These are phyloP conservation scores for Umbelopsis sp. DNA, from an alignment of 192 early-diverging fungal genomes.

Conservation along the genomic window DNA sequence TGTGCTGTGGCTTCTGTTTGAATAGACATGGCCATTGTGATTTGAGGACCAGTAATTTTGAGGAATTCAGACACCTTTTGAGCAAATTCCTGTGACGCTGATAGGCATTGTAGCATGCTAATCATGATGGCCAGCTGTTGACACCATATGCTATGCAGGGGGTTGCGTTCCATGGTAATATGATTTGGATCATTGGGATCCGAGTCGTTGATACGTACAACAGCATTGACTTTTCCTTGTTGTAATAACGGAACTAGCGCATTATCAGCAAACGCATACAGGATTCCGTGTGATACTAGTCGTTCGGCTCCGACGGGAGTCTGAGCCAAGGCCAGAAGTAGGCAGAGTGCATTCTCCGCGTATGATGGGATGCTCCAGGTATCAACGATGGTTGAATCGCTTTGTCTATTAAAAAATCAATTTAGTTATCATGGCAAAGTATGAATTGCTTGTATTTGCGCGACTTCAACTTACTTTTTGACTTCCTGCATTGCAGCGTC, in stretches of 20 bases:
- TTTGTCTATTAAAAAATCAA: conserved; percentile 2
- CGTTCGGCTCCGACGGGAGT: conserved; percentile 42
- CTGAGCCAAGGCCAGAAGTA: conserved; percentile 46
- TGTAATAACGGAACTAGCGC: conserved; percentile 41
- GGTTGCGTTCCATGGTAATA: conserved; percentile 26
- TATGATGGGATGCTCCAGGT: conserved; percentile 42
- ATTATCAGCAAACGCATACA: conserved; percentile 50
- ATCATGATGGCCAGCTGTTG: conserved; percentile 51
- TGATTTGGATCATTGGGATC: conserved; percentile 37
- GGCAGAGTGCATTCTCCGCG: conserved; percentile 47
- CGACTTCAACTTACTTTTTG: conserved; percentile 23
- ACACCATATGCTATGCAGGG: conserved; percentile 56
- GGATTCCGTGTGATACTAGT: conserved; percentile 39
- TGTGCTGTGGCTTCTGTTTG: conserved; percentile 15
- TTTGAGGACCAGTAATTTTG: conserved; percentile 48
- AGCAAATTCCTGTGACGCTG: conserved; percentile 37
- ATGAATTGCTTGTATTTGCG: not conserved
- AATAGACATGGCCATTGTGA: conserved; percentile 39
- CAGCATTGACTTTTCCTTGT: conserved; percentile 36
- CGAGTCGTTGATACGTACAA: conserved; percentile 33
- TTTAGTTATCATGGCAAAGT: not conserved
- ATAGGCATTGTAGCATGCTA: conserved; percentile 44
- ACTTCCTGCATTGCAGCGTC: conserved; percentile 40
- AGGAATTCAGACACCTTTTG: conserved; percentile 49
- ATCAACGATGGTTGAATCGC: conserved; percentile 1